Base-by-base conservation (phyloP, 2,329 filamentous ascomycete species). In the Alternaria gansuensis region DNA sequence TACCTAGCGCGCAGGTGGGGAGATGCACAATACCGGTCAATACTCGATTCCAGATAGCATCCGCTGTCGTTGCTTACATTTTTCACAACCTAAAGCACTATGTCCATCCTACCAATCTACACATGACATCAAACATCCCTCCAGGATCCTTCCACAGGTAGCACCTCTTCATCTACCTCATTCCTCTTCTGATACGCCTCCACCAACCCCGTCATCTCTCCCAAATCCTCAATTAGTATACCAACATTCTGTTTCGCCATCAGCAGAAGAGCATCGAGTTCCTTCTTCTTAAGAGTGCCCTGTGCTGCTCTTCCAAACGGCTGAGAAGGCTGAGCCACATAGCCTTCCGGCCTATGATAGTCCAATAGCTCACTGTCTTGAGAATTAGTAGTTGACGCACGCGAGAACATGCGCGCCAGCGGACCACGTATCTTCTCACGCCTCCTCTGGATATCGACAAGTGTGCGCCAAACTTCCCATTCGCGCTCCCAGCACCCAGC, bases 201-300 rank as follows among this genome's bases (percentile, higher is more conserved):
- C 14, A 66, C 52, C 54, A 60, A 26, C 17, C 28, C 51, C 28
- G 40, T 55, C 60, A 71, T 60, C 24, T 71, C 67, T 14, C 56
- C 53, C n/a, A 69, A 23, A 54, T 71, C 68, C 60, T 69, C 62
- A 4, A 44, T 39, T 10, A 72, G 29, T 10, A 65, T 51, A 11
- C 21, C 43, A 8, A 68, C 36, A 57, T 71, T 71, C 50, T 66
- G 61, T 51, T 65, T 56, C 9, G 61, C 56, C 34, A 66, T 58
- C 14, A 48, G 10, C 3, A 58, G 17, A 24, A 69, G 33, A 6
- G 58, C 45, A 29, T 67, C 59, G 7, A 67, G 36, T 24, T 69
- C 65, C 17, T 58, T 34, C 8, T 51, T 60, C 51, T 51, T 57
- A 13, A 57, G 40, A 21, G 13, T 2, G 5, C 23, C n/a, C 10